phyloP scores from a whole-genome alignment of 805 yeast genomes.

The Spathaspora passalidarum region DNA sequence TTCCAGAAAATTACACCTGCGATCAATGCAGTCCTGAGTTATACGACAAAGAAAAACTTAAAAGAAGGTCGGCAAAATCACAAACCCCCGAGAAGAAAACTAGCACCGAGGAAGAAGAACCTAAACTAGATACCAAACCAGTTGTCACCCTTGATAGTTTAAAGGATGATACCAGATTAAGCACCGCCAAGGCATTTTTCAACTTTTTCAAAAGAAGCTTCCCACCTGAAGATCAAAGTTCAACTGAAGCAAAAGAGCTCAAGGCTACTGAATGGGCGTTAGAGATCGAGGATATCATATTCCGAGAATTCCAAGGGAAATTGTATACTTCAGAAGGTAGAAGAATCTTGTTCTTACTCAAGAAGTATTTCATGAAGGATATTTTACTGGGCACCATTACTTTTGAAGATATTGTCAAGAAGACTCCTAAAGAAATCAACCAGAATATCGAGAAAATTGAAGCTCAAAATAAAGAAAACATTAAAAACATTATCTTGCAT shows the following conservation, averaged over 20 bases:
- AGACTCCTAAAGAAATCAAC: conserved; percentile 76
- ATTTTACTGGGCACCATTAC: conserved; percentile 53
- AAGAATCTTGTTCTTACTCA: conserved; percentile 53
- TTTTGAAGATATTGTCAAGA: conserved; percentile 55
- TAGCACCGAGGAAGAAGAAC: conserved; percentile 1
- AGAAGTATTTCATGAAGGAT: conserved; percentile 46
- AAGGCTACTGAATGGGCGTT: conserved; percentile 46
- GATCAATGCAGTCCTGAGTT: conserved; percentile 39
- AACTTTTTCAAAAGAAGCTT: conserved; percentile 42
- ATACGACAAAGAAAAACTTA: conserved; percentile 1
- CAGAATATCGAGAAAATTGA: conserved; percentile 58
- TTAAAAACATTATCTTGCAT: conserved; percentile 42
- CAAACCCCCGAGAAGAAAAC: neutral
- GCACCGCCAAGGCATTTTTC: conserved; percentile 51
- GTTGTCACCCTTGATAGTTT: conserved; percentile 10
- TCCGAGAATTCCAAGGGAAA: conserved; percentile 30
- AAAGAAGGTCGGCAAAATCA: neutral
- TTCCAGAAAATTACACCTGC: conserved; percentile 53
- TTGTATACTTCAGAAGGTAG: conserved; percentile 68
- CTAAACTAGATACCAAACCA: neutral
- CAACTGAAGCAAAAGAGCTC: conserved; percentile 22
- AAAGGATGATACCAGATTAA: conserved; percentile 39
- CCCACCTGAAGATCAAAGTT: conserved; percentile 25
- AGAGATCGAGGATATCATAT: conserved; percentile 51
- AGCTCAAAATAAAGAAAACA: conserved; percentile 10